A percentile compares a stretch with the other conserved stretches of the same genome.
Conservation (phyloP, 805 yeast species). For the Cyberlindnera subsufficiens region DNA sequence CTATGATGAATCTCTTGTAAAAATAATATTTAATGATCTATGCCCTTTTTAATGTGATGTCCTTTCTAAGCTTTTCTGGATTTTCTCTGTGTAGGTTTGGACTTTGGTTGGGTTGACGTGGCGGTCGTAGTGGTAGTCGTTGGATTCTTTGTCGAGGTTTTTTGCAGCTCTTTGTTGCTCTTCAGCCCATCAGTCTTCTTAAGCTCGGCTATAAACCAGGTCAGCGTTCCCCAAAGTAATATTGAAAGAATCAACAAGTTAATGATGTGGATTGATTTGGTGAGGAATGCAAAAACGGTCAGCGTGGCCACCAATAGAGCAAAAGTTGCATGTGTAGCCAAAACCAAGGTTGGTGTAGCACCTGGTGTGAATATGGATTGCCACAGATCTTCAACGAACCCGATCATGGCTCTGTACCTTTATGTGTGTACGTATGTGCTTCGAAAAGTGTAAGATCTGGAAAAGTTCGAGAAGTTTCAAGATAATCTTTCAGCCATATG, state of each 20-base stretch:
- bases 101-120: not conserved
- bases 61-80: conserved; percentile 9
- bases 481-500: too few species aligned
- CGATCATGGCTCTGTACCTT: conserved; percentile 8
- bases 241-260: conserved; percentile 49
- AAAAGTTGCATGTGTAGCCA: conserved; percentile 86
- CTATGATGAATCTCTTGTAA: not conserved
- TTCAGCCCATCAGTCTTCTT: conserved; percentile 29
- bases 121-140: not conserved
- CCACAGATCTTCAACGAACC: conserved; percentile 70
- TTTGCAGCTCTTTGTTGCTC: conserved; percentile 17
- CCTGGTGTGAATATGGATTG: conserved; percentile 91
- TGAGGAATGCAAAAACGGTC: conserved; percentile 48
- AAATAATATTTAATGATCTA: not conserved
- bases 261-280: conserved; percentile 57
- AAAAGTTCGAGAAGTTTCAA: too few species aligned
- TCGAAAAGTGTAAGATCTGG: too few species aligned
- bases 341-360: conserved; percentile 79
- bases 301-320: conserved; percentile 54
- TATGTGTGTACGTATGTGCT: not conserved
- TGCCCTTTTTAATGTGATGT: conserved; percentile 1
- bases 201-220: conserved; percentile 84
- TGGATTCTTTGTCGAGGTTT: conserved; percentile 16
- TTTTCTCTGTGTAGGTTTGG: conserved; percentile 5
- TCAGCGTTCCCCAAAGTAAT: conserved; percentile 69